phyloP scores from a whole-genome alignment of 2,329 filamentous ascomycete genomes.

The Xylariaceae sp. region DNA sequence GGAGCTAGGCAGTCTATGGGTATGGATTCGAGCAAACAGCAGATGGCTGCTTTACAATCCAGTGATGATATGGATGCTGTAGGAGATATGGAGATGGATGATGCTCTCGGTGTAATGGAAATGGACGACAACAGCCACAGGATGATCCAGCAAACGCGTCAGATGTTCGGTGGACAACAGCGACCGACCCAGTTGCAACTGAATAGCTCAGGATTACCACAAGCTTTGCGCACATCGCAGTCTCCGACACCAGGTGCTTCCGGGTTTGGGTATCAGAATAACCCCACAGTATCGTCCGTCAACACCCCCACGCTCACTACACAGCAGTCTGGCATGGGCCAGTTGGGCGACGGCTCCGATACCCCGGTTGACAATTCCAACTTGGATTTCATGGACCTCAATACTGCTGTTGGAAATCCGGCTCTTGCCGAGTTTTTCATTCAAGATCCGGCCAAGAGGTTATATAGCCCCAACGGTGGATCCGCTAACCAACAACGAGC shows the following conservation, averaged over 20 bases:
- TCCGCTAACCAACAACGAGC: slow-evolving; percentile 57
- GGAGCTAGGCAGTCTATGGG: slow-evolving; percentile 36
- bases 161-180: slow-evolving; percentile 62
- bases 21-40: slow-evolving; percentile 32
- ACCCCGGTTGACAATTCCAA: slow-evolving; percentile 74
- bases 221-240: slow-evolving; percentile 79
- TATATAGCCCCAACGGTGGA: slow-evolving; percentile 81
- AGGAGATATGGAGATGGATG: slow-evolving; percentile 96
- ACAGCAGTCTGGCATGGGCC: slow-evolving; percentile 55
- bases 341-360: slow-evolving; percentile 62
- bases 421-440: slow-evolving; percentile 60
- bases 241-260: slow-evolving; percentile 79
- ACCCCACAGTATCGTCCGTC: slow-evolving; percentile 93
- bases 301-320: slow-evolving; percentile 90
- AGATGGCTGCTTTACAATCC: slow-evolving; percentile 40
- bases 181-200: slow-evolving; percentile 76
- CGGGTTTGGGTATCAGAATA: slow-evolving; percentile 78
- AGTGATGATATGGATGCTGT: slow-evolving; percentile 75
- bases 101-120: slow-evolving; percentile 65
- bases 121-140: slow-evolving; percentile 56
- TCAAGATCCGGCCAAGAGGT: slow-evolving; percentile 88
- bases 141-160: slow-evolving; percentile 65
- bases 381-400: slow-evolving; percentile 56
- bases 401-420: slow-evolving; percentile 49
- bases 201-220: slow-evolving; percentile 69